Evolutionary conservation across 2,329 filamentous ascomycete species (phyloP).

Genomic region (Neophaeococcomyces mojaviensis): DNA sequence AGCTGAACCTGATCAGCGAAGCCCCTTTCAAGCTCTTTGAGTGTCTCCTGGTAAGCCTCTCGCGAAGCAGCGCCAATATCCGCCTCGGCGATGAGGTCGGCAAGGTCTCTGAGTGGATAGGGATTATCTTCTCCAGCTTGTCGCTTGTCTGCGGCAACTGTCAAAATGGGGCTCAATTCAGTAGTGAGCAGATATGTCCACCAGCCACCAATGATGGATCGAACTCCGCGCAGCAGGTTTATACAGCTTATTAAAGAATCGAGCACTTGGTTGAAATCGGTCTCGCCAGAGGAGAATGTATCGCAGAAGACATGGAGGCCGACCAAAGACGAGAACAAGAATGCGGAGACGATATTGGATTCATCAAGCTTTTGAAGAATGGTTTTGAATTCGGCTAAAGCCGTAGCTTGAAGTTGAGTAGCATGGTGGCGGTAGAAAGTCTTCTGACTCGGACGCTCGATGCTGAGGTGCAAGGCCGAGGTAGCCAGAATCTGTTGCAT

Average conservation of each 20-base stretch:
- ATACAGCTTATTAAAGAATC: conserved; percentile 22
- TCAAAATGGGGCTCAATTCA: conserved; percentile 12
- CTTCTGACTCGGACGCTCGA: conserved; percentile 15
- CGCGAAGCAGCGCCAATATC: conserved; percentile 8
- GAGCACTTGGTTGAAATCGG: conserved; percentile 31
- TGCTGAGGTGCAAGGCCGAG: conserved; percentile 32
- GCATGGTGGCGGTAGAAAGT: conserved; percentile 14
- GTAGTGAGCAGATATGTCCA: conserved; percentile 10
- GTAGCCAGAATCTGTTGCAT: conserved; percentile 20
- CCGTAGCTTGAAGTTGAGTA: conserved; percentile 17
- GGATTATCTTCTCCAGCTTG: not conserved
- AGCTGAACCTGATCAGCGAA: conserved; percentile 6
- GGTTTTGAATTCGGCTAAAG: conserved; percentile 16
- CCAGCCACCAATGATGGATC: conserved; percentile 9
- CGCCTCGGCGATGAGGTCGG: conserved; percentile 7
- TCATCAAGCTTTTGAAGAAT: conserved; percentile 10
- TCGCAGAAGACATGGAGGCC: conserved; percentile 35
- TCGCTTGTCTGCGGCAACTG: not conserved
- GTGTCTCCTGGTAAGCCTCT: conserved; percentile 12
- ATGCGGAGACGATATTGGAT: conserved; percentile 16
- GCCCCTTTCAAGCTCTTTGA: conserved; percentile 12
- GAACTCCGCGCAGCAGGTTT: conserved; percentile 24
- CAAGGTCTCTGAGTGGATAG: conserved; percentile 5
- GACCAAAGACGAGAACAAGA: conserved; percentile 18
- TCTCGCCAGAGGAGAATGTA: conserved; percentile 34